Evolutionary conservation across 192 early-diverging fungal species (phyloP), one percentile per base, ranked within the genome.

Genomic region (Mortierella hygrophila): DNA sequence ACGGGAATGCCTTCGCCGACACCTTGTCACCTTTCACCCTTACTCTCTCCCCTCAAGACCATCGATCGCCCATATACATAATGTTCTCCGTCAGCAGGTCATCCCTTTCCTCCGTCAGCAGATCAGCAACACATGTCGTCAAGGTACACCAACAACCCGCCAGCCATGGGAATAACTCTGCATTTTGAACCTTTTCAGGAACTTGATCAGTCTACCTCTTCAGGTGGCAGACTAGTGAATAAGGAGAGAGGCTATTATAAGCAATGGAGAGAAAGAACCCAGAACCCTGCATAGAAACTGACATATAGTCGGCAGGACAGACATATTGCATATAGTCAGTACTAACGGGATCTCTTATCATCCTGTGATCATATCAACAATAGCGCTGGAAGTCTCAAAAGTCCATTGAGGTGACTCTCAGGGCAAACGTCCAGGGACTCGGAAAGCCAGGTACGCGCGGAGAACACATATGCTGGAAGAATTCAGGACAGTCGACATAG

Each of bases 371-470:
- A n/a, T 32, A 11, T 60, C 9, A 15, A 15, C 35, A 37, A 70
- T 81, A 86, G 84, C 84, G 84, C 76, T 86, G 84, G 84, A 81
- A 74, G 74, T 85, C 83, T 29, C 73, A 74, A 80, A 85, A 85
- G 75, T 75, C 84, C 1, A 70, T 86, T 29, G 79, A 86, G 20
- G 84, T 86, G 60, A 86, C 84, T 18, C 54, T 86, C 47, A 77
- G 79, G 49, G 84, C 79, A 47, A 78, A 81, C n/a, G 79, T 86
- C 20, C 79, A 78, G 44, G 84, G 84, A n/a, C 84, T 86, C 70
- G 84, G 84, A 76, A 86, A 86, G 72, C 78, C 75, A 86, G 84
- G 84, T 86, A 85, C 35, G 52, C 26, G 60, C 60, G 26, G 60
- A 29, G 23, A 52, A 52, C 13, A 65, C 11, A 65, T 3, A 65